Base-by-base conservation (phyloP, 495 filamentous ascomycete species). In the Acidomyces sp. region DNA sequence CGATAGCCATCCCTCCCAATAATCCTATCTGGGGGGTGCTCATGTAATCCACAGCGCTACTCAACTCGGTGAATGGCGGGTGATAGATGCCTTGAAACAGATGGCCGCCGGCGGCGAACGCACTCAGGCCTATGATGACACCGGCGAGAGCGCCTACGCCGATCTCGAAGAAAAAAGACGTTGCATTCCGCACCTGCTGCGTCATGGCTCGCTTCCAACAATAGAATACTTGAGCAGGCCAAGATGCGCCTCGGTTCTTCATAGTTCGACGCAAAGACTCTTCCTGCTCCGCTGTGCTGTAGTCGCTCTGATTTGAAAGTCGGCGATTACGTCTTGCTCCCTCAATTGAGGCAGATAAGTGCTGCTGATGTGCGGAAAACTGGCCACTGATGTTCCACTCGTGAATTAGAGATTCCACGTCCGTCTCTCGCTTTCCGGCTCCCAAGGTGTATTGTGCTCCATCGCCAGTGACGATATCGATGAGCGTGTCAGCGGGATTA, bases 51-150 rank as follows among this genome's bases (percentile, higher is more conserved):
- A 66, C 62, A 3, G 70, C 60, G 4, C 62, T 58, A 6, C 71
- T 74, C 12, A 77, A 59, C 16, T 67, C 39, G 2, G 63, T 53
- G 52, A 70, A 76, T 2, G 70, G 68, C 6, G 37, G 21, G 5
- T 62, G 56, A 43, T 63, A 75, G 4, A 68, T 58, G 0, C 70
- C 71, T 6, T 58, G 62, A 57, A 75, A 76, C 6, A 70, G 47
- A 4, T 67, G 58, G 11, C 73, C 72, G 15, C 68, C 56, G 33
- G 59, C 51, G 22, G 62, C 54, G 32, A 60, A 57, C 36, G 65
- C 54, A 0, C 71, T 65, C 0, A 77, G 57, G 1, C 73, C 72
- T 13, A 76, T 67, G 5, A 77, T 54, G 25, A 68, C 44, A 3
- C 73, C 72, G 0, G 66, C 64, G 3, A 76, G 39, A 0, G 62